Base-by-base conservation (phyloP, 768 basidiomycete genomes). In the Pulveroboletus ravenelii region DNA sequence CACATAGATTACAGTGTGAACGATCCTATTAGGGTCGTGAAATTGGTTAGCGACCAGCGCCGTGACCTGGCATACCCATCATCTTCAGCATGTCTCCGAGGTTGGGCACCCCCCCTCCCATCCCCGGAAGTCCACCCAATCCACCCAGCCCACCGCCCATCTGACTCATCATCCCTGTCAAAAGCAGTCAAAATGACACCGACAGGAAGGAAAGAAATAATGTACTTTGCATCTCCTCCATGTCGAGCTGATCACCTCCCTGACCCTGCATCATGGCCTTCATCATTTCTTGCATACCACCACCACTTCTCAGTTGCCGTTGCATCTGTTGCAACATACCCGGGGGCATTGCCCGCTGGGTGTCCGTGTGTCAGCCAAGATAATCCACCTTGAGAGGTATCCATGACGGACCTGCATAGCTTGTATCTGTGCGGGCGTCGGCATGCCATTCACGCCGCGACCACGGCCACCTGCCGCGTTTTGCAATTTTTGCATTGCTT, bases 211-310 rank as follows among this genome's bases (percentile, higher is more conserved):
- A 46, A 38, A 51, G 15, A 54, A 54, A 49, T 42, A 27, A 70
- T 79, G 56, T 70, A 87, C 91, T 80, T 71, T 93, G 89, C 89
- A 94, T 92, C 67, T 95, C 92, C 52, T 90, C 88, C 87, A 95
- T 89, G 62, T 93, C 92, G 46, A 85, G 74, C 63, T 92, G 84
- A 61, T 93, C 93, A 10, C 89, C 89, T 47, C 89, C 90, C 59
- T 89, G 85, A 10, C 92, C 89, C 60, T 93, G 91, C 89, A 96
- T 93, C 90, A 97, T 93, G 25, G 88, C 85, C 65, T 88, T 89
- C 93, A 95, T 93, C 92, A 95, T 95, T 61, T 95, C 93, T 67
- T 93, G 89, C 84, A 96, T 87, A 40, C 91, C 91, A 18, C 92
- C 90, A 9, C 89, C 89, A 48, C 84, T 70, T 50, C 86, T 75